A percentile compares a stretch with the other conserved stretches of the same genome.
These are phyloP conservation scores for Cryptosporidium baileyi DNA, from an alignment of 169 alveolate genomes.

Conservation along the genomic window DNA sequence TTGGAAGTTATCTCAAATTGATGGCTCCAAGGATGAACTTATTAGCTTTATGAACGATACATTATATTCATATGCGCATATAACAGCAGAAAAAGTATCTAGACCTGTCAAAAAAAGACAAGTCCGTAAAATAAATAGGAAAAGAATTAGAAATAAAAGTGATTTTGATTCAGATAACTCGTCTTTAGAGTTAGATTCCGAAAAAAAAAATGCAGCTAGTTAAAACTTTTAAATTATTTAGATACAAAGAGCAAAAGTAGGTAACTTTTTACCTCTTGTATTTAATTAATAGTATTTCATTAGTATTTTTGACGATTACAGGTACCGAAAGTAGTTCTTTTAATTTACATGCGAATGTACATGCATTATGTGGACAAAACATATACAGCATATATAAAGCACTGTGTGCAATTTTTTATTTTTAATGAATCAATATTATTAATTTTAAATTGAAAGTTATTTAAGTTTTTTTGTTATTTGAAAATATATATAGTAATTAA, in stretches of 20 bases:
- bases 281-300: not conserved
- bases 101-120: not conserved
- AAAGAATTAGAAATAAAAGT: slow-evolving; percentile 6
- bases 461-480: not conserved
- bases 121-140: not conserved
- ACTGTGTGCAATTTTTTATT: not conserved
- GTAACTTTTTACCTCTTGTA: not conserved
- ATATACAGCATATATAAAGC: slow-evolving; percentile 6
- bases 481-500: not conserved
- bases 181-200: slow-evolving; percentile 64
- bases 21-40: not conserved
- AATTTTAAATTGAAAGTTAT: not conserved
- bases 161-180: slow-evolving; percentile 22
- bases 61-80: slow-evolving; percentile 11
- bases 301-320: not conserved
- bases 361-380: slow-evolving; percentile 51
- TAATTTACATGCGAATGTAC: slow-evolving; percentile 7
- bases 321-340: not conserved
- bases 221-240: not conserved
- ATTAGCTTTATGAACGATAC: slow-evolving; percentile 8
- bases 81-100: slow-evolving; percentile 15
- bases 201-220: not conserved
- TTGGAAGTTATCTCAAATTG: slow-evolving; percentile 10
- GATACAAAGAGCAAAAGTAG: not conserved
- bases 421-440: not conserved